phyloP scores from a whole-genome alignment of 352 stramenopile genomes.

The Globisporangium acanthophoron region DNA sequence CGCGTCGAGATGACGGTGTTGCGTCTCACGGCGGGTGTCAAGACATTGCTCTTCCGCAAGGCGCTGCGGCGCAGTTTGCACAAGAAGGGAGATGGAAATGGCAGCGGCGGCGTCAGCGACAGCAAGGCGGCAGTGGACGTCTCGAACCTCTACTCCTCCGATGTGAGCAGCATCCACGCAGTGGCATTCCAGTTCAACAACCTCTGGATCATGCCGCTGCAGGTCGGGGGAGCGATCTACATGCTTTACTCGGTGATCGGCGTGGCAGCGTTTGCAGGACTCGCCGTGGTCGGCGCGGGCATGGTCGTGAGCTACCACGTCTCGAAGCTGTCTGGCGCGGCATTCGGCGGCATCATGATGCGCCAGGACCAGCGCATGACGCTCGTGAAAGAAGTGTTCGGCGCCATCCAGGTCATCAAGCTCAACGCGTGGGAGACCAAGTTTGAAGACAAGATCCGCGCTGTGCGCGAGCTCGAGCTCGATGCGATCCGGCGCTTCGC shows the following conservation, averaged over 20 bases:
- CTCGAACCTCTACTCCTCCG: conserved; percentile 91
- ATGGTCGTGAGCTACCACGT: conserved; percentile 35
- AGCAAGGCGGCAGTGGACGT: conserved; percentile 66
- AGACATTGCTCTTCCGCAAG: conserved; percentile 37
- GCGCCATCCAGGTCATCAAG: conserved; percentile 94
- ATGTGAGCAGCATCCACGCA: conserved; percentile 57
- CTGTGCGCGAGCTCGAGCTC: conserved; percentile 50
- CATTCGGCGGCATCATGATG: conserved; percentile 76
- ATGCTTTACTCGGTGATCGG: conserved; percentile 35
- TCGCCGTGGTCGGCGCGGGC: conserved; percentile 31
- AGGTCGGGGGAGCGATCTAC: conserved; percentile 26
- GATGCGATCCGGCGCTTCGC: conserved; percentile 47
- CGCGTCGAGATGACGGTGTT: conserved; percentile 24
- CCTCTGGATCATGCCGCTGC: conserved; percentile 33
- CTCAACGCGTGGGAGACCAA: conserved; percentile 87
- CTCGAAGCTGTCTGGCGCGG: conserved; percentile 13
- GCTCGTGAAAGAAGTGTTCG: conserved; percentile 86
- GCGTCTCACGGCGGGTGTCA: conserved; percentile 27
- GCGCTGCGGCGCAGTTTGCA: conserved; percentile 18
- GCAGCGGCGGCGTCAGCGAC: conserved; percentile 30
- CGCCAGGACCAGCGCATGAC: conserved; percentile 88
- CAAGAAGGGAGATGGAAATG: conserved; percentile 6
- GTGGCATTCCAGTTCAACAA: conserved; percentile 64
- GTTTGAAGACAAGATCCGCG: conserved; percentile 58
- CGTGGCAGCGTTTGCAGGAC: conserved; percentile 32